Conservation (phyloP, 2,329 filamentous ascomycete genomes). For the Bertia moriformis region DNA sequence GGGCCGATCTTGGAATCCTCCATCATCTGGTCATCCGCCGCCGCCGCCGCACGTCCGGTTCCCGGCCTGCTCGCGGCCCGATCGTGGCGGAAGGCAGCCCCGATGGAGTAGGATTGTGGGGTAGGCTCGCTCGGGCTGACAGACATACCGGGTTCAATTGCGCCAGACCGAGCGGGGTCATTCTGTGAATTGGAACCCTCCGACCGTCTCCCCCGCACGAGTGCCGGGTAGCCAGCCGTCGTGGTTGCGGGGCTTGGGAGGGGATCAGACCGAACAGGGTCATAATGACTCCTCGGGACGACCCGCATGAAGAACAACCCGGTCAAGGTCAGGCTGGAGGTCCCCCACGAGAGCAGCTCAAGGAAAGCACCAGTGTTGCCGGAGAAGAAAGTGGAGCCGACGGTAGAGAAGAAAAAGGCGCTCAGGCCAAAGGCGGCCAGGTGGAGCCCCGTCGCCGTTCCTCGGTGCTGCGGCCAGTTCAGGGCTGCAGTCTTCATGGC, state of each 20-base stretch:
- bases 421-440: conserved; percentile 85
- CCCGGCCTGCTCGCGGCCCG: too few species aligned
- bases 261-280: conserved; percentile 33
- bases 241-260: conserved; percentile 3
- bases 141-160: background rate
- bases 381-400: conserved; percentile 65
- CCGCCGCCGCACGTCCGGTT: too few species aligned
- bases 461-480: conserved; percentile 82
- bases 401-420: conserved; percentile 83
- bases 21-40: too few species aligned
- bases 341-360: conserved; percentile 66
- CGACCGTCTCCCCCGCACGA: too few species aligned
- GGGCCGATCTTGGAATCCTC: background rate
- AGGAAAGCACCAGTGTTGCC: conserved; percentile 73
- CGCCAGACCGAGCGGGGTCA: background rate
- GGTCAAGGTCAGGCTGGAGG: conserved; percentile 58
- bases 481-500: conserved; percentile 75
- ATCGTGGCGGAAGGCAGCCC: too few species aligned
- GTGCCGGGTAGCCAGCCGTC: too few species aligned
- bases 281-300: too few species aligned
- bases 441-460: conserved; percentile 86
- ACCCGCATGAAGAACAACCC: conserved; percentile 78
- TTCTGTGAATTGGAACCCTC: background rate
- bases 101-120: too few species aligned
- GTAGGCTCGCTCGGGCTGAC: too few species aligned